Evolutionary conservation across 2,329 filamentous ascomycete genomes (phyloP).

Genomic region (Colletotrichum aenigma): DNA sequence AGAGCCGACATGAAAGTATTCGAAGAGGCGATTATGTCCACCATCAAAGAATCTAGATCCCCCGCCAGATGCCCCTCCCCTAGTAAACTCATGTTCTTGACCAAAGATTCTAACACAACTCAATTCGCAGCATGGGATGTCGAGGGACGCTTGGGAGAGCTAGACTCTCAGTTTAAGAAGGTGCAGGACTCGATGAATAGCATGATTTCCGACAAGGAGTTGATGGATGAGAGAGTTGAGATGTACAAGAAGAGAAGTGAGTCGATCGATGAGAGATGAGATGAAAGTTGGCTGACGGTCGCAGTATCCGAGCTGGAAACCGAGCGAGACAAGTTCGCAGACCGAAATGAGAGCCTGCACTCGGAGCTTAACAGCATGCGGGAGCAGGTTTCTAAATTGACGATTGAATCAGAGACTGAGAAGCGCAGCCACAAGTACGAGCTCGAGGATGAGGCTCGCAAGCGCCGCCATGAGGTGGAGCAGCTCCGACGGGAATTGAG

Average conservation of each 20-base stretch:
- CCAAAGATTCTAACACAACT: constrained; percentile 74
- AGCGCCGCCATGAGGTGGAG: constrained; percentile 61
- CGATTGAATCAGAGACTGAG: constrained; percentile 44
- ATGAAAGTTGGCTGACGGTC: constrained; percentile 15
- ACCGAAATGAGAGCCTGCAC: constrained; percentile 57
- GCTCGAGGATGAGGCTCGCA: constrained; percentile 57
- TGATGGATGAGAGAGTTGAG: constrained; percentile 75
- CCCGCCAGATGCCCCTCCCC: constrained; percentile 48
- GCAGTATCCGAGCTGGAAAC: constrained; percentile 54
- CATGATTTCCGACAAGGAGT: constrained; percentile 70
- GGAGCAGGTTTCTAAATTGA: constrained; percentile 43
- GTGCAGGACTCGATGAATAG: constrained; percentile 76
- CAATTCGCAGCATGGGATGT: constrained; percentile 77
- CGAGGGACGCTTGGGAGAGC: constrained; percentile 74
- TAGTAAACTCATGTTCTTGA: constrained; percentile 61
- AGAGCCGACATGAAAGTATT: constrained; percentile 26
- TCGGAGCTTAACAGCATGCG: constrained; percentile 61
- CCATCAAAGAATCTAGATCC: constrained; percentile 36
- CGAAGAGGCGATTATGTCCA: constrained; percentile 29
- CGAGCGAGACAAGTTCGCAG: constrained; percentile 49
- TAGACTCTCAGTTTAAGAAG: constrained; percentile 75
- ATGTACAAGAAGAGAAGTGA: constrained; percentile 77
- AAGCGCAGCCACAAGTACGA: constrained; percentile 52
- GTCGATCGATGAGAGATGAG: constrained; percentile 28
- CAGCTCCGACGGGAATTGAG: constrained; percentile 54